Evolutionary conservation across 163 green algal species (phyloP).

Genomic region (Scenedesmus sp.): DNA sequence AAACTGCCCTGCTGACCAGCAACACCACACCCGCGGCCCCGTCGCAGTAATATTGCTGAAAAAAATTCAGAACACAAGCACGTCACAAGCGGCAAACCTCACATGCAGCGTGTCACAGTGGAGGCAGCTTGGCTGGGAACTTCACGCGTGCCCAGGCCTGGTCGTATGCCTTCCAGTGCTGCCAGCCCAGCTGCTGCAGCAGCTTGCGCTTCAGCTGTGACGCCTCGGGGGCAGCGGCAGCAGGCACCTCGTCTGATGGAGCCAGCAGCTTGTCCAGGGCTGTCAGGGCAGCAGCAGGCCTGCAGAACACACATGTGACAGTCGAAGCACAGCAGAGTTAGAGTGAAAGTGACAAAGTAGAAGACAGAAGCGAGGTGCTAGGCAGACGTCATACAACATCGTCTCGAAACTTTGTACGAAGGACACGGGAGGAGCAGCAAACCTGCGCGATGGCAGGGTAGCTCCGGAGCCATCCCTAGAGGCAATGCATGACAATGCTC

Average conservation of each 20-base stretch:
- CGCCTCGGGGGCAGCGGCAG: background rate
- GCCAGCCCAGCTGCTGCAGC: conserved; percentile 48
- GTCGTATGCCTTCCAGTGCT: conserved; percentile 50
- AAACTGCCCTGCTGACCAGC: background rate
- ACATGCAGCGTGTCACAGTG: too few species aligned
- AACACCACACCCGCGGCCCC: background rate
- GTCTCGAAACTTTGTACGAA: too few species aligned
- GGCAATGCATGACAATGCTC: background rate
- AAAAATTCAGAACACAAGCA: conserved; percentile 6
- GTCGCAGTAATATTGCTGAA: background rate
- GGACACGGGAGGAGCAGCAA: too few species aligned
- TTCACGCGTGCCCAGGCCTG: conserved; percentile 5
- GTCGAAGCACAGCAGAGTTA: background rate
- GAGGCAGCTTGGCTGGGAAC: conserved; percentile 34
- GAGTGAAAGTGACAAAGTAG: too few species aligned
- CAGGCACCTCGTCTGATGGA: conserved; percentile 19
- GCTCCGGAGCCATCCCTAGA: too few species aligned
- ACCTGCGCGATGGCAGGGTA: too few species aligned
- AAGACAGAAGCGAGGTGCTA: too few species aligned
- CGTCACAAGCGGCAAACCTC: background rate
- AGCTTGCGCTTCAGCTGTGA: conserved; percentile 40
- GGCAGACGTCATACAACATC: too few species aligned
- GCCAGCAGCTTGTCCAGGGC: conserved; percentile 38
- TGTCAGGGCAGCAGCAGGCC: conserved; percentile 31
- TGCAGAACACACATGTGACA: background rate